phyloP scores from a whole-genome alignment of 768 basidiomycete genomes.

The Pholiota molesta region DNA sequence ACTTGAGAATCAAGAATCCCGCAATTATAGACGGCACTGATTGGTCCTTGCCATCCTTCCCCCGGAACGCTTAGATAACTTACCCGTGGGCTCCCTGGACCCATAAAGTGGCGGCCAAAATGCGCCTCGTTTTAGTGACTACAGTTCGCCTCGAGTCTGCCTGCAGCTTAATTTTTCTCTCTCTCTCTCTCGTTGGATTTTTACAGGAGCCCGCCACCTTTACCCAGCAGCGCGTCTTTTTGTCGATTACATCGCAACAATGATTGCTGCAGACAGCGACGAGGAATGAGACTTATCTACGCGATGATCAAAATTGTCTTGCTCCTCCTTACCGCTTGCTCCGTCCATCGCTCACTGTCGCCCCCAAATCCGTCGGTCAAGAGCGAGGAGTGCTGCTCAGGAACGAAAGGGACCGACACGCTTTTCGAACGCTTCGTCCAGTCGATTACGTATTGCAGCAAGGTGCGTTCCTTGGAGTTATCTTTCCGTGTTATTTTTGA shows the following conservation, averaged over 20 bases:
- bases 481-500: constrained; percentile 4
- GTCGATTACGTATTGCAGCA: constrained; percentile 39
- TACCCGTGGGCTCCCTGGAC: neutral
- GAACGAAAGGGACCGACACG: constrained; percentile 29
- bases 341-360: constrained; percentile 39
- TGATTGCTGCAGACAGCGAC: neutral
- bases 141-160: neutral
- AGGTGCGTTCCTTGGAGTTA: constrained; percentile 25
- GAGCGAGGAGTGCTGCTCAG: constrained; percentile 33
- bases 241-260: neutral
- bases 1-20: constrained; percentile 12
- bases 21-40: constrained; percentile 1
- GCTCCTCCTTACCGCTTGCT: constrained; percentile 32
- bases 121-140: neutral
- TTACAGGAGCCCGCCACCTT: neutral
- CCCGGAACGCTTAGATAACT: constrained; percentile 10
- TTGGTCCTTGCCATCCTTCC: neutral
- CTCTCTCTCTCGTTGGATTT: neutral
- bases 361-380: constrained; percentile 43
- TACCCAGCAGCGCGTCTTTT: no score
- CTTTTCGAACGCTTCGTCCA: constrained; percentile 40
- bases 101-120: neutral
- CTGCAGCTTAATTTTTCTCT: neutral
- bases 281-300: constrained; percentile 15
- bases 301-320: constrained; percentile 23